A percentile compares a stretch with the other conserved stretches of the same genome.
phyloP scores from a whole-genome alignment of 257 asterid genomes.

The Ballota nigra region DNA sequence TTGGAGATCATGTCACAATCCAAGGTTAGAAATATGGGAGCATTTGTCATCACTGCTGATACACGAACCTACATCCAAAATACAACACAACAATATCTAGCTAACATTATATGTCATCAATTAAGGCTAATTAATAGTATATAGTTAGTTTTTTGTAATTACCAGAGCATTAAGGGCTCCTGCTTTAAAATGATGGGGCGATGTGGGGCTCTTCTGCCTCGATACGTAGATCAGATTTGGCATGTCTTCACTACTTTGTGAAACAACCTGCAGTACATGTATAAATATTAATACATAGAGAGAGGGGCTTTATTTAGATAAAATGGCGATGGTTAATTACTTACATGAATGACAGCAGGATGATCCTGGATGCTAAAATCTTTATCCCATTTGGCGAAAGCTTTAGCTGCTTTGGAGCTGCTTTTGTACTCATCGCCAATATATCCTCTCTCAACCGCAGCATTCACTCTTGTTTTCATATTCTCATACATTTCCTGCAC shows the following conservation, averaged over 20 bases:
- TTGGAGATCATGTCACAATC: conserved; percentile 93
- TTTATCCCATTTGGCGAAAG: conserved; percentile 35
- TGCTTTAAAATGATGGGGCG: conserved; percentile 68
- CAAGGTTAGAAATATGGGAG: conserved; percentile 61
- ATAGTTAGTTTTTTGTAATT: too few relatives aligned
- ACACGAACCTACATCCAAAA: conserved; percentile 66
- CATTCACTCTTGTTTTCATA: conserved; percentile 57
- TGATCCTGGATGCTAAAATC: conserved; percentile 50
- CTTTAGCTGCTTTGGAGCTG: conserved; percentile 20
- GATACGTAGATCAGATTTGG: conserved; percentile 71
- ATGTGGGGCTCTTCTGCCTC: conserved; percentile 50
- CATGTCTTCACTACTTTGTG: conserved; percentile 43
- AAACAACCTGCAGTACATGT: conserved; percentile 40
- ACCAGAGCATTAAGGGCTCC: conserved; percentile 83
- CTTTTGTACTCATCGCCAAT: conserved; percentile 38
- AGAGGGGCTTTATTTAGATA: too few relatives aligned
- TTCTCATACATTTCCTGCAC: conserved; percentile 53
- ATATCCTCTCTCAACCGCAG: conserved; percentile 39
- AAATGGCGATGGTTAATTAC: too few relatives aligned
- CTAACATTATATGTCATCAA: too few relatives aligned
- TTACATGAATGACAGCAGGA: conserved; percentile 59
- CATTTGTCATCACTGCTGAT: conserved; percentile 67
- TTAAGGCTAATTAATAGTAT: neutral
- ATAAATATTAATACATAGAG: too few relatives aligned
- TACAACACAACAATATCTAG: neutral